Conservation (phyloP, 2,329 filamentous ascomycete genomes). For the Pyrenochaeta sp. region DNA sequence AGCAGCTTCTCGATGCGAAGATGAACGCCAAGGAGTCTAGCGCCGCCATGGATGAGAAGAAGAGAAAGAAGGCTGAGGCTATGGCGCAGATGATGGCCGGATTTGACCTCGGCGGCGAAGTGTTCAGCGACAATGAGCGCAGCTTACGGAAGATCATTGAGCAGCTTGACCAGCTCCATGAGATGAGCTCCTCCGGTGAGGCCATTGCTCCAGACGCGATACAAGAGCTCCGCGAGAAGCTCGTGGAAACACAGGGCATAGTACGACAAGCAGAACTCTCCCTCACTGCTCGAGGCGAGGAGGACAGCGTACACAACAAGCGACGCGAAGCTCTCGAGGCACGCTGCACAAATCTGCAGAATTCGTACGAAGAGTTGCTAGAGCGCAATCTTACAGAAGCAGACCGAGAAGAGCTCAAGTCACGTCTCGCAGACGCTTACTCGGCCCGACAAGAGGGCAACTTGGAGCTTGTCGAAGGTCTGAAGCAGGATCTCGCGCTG, state of each 20-base stretch:
- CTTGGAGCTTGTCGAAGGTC: slow-evolving; percentile 75
- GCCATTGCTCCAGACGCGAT: slow-evolving; percentile 83
- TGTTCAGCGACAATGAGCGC: slow-evolving; percentile 92
- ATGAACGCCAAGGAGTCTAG: slow-evolving; percentile 96
- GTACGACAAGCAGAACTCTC: slow-evolving; percentile 92
- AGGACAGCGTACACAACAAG: slow-evolving; percentile 68
- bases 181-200: slow-evolving; percentile 79
- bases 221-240: slow-evolving; percentile 75
- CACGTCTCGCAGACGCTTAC: slow-evolving; percentile 78
- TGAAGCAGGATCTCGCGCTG: slow-evolving; percentile 77
- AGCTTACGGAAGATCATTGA: slow-evolving; percentile 85
- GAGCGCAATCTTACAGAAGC: slow-evolving; percentile 78
- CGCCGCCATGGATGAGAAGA: slow-evolving; percentile 92
- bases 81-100: slow-evolving; percentile 99
- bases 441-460: slow-evolving; percentile 77
- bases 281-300: slow-evolving; percentile 73
- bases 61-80: slow-evolving; percentile 97
- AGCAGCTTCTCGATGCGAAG: slow-evolving; percentile 92
- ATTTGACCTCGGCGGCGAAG: slow-evolving; percentile 90
- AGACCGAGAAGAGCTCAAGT: slow-evolving; percentile 86
- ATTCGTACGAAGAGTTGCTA: slow-evolving; percentile 84
- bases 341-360: slow-evolving; percentile 76
- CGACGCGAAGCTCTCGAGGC: slow-evolving; percentile 79
- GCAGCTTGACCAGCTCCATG: slow-evolving; percentile 79
- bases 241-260: slow-evolving; percentile 90